Evolutionary conservation across 106 monocot genomes (phyloP).

Genomic region (Gastrodia elata): DNA sequence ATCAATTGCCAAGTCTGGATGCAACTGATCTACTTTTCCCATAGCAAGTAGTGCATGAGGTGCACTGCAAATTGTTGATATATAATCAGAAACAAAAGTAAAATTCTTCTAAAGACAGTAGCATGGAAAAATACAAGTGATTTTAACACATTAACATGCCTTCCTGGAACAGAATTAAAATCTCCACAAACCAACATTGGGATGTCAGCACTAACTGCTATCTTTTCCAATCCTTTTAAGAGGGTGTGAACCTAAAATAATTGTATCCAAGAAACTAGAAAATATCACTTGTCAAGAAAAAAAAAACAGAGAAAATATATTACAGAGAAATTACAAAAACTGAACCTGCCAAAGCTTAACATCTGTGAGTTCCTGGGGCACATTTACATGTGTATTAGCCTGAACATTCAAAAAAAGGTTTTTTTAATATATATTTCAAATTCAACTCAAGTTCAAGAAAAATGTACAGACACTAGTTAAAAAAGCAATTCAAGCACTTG

Average conservation of each 20-base stretch:
- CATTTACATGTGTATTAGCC: conserved; percentile 64
- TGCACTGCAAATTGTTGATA: conserved; percentile 39
- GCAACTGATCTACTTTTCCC: conserved; percentile 70
- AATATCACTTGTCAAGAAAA: neutral
- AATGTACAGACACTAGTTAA: neutral
- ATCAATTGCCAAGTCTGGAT: conserved; percentile 79
- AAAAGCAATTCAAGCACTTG: neutral
- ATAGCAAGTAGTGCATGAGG: conserved; percentile 80
- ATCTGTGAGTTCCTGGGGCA: conserved; percentile 49
- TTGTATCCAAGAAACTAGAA: neutral
- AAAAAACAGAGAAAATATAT: neutral
- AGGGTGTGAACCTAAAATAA: conserved; percentile 76
- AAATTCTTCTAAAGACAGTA: neutral
- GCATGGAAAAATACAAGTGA: neutral
- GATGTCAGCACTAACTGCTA: conserved; percentile 89
- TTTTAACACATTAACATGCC: conserved; percentile 22
- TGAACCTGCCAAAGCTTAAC: conserved; percentile 98
- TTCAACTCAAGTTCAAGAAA: neutral
- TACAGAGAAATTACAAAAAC: neutral
- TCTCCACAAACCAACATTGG: conserved; percentile 99
- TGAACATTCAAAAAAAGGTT: conserved; percentile 9
- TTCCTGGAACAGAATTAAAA: conserved; percentile 90
- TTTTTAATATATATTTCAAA: neutral
- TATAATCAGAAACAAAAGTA: neutral
- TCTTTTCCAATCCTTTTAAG: conserved; percentile 91